Base-by-base conservation (phyloP, 192 early-diverging fungal species). In the Entomortierella chlamydospora region DNA sequence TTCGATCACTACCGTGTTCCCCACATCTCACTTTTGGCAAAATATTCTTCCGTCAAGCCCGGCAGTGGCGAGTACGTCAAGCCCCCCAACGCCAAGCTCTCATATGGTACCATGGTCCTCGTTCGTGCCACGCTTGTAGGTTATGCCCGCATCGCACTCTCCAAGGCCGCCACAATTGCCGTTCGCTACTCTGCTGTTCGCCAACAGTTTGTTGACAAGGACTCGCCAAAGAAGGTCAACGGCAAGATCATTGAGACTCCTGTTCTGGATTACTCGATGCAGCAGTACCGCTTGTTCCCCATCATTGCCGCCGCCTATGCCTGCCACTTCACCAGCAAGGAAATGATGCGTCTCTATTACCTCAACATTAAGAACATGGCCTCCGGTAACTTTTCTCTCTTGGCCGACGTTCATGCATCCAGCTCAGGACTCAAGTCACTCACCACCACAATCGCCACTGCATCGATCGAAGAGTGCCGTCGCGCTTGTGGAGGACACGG, bases 101-200 rank as follows among this genome's bases (percentile, higher is more conserved):
- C 91, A 20, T 95, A 94, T 78, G 93, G 95, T 49, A 93, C 92
- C 18, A 95, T 97, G 94, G 90, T 95, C 43, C 87, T 87, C 56
- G 89, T 94, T 50, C 93, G 95, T 71, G 89, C 92, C 12, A 87
- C 89, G 39, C 90, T 97, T 50, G 92, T 95, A 28, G 83, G 86
- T 53, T 85, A 73, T 56, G 87, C 84, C 17, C 81, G 86, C 39
- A 83, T 82, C 54, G 80, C 83, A 29, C 81, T 95, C 51, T 89
- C 92, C 43, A 88, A 87, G 68, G 91, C 92, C 10, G 90, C 84
- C 25, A 93, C 92, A 26, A 86, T 93, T 45, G 91, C 91, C 7
- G 70, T 89, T 41, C 90, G 93, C 30, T 95, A 93, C 82, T 85
- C 91, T 5, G 85, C 90, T 20, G 69, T 92, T 30, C 89, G 93